phyloP scores from a whole-genome alignment of 2,329 filamentous ascomycete genomes.

The Colletotrichum noveboracense region DNA sequence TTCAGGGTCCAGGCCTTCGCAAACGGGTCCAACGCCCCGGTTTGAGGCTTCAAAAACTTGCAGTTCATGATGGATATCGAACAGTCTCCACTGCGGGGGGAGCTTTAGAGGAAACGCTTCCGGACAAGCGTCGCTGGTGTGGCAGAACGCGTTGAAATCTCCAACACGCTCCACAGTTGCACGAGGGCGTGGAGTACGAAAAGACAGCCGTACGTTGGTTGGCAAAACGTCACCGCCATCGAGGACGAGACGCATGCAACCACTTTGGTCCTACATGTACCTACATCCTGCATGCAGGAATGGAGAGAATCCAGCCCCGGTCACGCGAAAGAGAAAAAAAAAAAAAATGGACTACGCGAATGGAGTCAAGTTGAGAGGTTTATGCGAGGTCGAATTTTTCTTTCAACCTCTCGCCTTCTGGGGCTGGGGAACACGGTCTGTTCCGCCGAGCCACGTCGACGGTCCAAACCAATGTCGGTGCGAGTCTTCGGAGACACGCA shows the following conservation, averaged over 20 bases:
- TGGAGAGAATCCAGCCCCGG: neutral
- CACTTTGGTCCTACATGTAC: conserved; percentile 9
- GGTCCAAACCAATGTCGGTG: neutral
- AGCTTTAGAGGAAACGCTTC: neutral
- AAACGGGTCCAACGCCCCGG: conserved; percentile 1
- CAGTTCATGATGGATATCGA: conserved; percentile 10
- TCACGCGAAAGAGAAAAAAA: neutral
- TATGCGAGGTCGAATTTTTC: neutral
- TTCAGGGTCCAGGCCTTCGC: conserved; percentile 15
- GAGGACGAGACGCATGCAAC: conserved; percentile 9
- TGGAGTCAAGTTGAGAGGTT: neutral
- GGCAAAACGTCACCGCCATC: neutral
- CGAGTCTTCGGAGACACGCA: neutral
- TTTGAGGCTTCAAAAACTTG: conserved; percentile 16
- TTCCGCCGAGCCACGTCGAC: neutral
- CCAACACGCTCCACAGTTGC: conserved; percentile 6
- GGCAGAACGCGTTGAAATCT: conserved; percentile 4
- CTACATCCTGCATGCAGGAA: conserved; percentile 6
- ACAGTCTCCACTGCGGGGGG: conserved; percentile 14
- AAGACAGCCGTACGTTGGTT: neutral
- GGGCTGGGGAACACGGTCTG: neutral
- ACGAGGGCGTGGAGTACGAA: neutral
- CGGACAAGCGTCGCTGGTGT: neutral
- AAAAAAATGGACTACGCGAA: neutral
- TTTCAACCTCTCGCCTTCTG: neutral